Base-by-base conservation (phyloP, 208 protist genomes). In the Trypanosoma boissoni region DNA sequence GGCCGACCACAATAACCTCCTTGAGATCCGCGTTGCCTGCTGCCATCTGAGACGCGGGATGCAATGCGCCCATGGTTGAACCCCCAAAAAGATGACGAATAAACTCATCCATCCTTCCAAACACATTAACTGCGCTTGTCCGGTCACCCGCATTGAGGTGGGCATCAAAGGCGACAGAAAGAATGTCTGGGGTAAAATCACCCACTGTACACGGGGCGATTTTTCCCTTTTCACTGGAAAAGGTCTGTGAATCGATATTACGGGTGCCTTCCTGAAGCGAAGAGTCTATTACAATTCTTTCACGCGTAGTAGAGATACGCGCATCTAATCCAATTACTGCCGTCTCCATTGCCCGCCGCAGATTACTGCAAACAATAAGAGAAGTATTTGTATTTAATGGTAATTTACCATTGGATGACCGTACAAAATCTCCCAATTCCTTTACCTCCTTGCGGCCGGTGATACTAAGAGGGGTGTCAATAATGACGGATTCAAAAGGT, bases 1-100 rank as follows among this genome's bases (percentile, higher is more conserved):
- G 92, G 28, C 92, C 92, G 46, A 94, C 83, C 10, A 96, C 88
- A 43, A 97, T 88, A 18, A 97, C 74, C 65, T 95, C 85, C 55
- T 78, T 83, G 20, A 95, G 72, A 31, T 64, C 78, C 14, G 73
- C 72, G 58, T 94, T 94, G 44, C 37, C 61, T 32, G 36, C 50
- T 6, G 58, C 46, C 2, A 52, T 46, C 21, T 51, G 14, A 18
- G 63, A 34, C 18, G 60, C 72, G 28, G 77, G 64, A 1, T 26
- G 1, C 37, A 77, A 66, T 26, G 61, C 58, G 36, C 72, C 52
- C 10, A 36, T 18, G 28, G 59, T 51, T 44, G 65, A 58, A n/a
- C 68, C 74, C 37, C 71, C 80, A 51, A 91, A 89, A 16, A 91
- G 56, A 61, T 92, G 90, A 21, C 36, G 34, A 26, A 93, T 50